Conservation (phyloP, 2,329 filamentous ascomycete genomes). For the Fusarium ambrosium region DNA sequence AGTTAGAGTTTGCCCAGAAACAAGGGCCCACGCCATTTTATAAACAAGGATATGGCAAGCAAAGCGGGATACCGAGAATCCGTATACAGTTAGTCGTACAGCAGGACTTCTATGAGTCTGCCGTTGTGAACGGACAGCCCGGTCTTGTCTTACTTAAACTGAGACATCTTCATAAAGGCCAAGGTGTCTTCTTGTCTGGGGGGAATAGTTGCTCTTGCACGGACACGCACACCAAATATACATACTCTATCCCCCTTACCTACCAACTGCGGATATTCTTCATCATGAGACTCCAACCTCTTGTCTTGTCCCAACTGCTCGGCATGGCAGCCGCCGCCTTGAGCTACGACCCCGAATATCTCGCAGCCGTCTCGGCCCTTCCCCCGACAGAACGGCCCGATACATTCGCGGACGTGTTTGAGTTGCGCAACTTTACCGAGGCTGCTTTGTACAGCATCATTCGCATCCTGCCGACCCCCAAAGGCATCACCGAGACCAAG, state of each 20-base stretch:
- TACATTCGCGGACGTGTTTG: constrained; percentile 10
- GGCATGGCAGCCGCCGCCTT: constrained; percentile 4
- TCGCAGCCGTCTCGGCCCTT: not conserved
- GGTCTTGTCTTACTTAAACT: not conserved
- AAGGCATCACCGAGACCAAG: constrained; percentile 16
- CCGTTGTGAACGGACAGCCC: not conserved
- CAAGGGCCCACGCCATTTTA: not conserved
- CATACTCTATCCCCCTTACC: not conserved
- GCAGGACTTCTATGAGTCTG: not conserved
- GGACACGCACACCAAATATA: not conserved
- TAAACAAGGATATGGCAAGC: not conserved
- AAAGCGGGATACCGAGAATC: not conserved
- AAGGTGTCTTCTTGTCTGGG: not conserved
- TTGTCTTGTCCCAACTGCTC: not conserved
- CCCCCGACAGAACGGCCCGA: not conserved
- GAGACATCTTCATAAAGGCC: constrained; percentile 3
- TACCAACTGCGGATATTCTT: not conserved
- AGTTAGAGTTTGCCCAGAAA: not conserved
- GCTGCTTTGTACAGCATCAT: constrained; percentile 5
- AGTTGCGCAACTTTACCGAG: constrained; percentile 17
- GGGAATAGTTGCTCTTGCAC: not conserved
- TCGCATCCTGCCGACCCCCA: not conserved
- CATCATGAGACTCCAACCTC: constrained; percentile 3
- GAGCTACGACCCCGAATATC: constrained; percentile 24
- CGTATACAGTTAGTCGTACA: not conserved